Base-by-base conservation (phyloP, 2,329 filamentous ascomycete species). In the Cercospora canescens region DNA sequence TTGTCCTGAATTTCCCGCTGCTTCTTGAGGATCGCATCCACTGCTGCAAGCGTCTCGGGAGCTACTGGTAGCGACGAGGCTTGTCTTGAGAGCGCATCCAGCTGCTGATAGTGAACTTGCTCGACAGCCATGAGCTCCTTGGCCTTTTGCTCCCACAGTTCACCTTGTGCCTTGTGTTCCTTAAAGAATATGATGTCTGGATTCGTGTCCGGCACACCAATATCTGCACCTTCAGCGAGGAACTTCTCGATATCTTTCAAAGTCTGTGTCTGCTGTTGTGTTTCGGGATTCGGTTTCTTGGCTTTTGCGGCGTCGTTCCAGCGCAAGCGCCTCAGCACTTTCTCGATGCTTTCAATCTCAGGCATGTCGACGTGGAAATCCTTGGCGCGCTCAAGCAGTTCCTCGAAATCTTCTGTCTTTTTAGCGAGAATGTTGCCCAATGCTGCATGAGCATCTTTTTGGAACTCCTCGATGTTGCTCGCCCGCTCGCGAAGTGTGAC, bases 11-110 rank as follows among this genome's bases (percentile, higher is more conserved):
- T 94, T 76, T 98, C 95, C 21, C 95, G 90, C 77, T 99, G 95
- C 80, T 97, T 98, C 78, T 93, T 93, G 65, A 99, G 82, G 63
- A 98, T 97, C 57, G 93, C 90, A 74, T 99, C 95, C 28, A 99
- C 92, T 8, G 88, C 86, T 7, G 88, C 87, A 26, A 96, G 84
- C 0, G 93, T 98, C 35, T 94, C 91, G 4, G 88, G 83, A 1
- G 91, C 91, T 21, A 98, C 94, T 0, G 95, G 94, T 18, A 97
- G 84, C 5, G 86, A 85, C 35, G 88, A 83, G 1, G 94, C 94
- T 80, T 98, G 94, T 58, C 88, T 87, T 1, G 93, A 96, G 6
- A 99, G 83, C 0, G 94, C 93, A 78, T 98, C 95, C 0, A 99
- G 86, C 76, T 99, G 95, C 61, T 94, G 92, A 74, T 96, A 98